Evolutionary conservation across 139 green algal genomes (phyloP).

Genomic region (Haematococcus sp.): DNA sequence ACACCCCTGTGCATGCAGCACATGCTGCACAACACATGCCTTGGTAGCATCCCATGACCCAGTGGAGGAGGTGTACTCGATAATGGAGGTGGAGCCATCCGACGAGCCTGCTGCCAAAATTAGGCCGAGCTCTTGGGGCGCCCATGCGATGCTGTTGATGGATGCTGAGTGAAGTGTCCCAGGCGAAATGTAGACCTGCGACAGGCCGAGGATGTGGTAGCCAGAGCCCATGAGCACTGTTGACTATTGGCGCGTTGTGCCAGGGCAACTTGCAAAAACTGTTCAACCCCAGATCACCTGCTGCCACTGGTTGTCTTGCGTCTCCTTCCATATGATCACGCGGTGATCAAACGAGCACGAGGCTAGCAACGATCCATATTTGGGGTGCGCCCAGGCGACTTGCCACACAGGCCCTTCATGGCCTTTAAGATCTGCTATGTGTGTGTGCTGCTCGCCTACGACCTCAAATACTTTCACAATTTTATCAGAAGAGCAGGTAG

Average conservation of each 20-base stretch:
- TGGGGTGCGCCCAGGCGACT: conserved; percentile 91
- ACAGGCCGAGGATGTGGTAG: background rate
- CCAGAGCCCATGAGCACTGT: too few relatives aligned
- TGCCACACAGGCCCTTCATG: conserved; percentile 94
- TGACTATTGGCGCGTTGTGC: too few relatives aligned
- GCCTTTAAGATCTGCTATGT: conserved; percentile 76
- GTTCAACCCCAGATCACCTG: conserved; percentile 39
- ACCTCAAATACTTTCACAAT: conserved; percentile 89
- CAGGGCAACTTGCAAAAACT: too few relatives aligned
- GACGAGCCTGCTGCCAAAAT: conserved; percentile 85
- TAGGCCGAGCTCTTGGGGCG: conserved; percentile 90
- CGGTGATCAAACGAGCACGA: conserved; percentile 90
- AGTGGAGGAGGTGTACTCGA: conserved; percentile 42
- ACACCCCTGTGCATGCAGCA: background rate
- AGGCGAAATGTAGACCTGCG: conserved; percentile 56
- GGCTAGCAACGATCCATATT: conserved; percentile 90
- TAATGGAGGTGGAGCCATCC: conserved; percentile 85
- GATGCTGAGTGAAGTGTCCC: conserved; percentile 63
- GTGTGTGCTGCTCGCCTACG: conserved; percentile 48
- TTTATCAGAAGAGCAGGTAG: conserved; percentile 90
- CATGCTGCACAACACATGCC: conserved; percentile 23
- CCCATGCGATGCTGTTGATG: conserved; percentile 93
- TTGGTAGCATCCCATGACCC: conserved; percentile 62
- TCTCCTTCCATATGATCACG: conserved; percentile 94
- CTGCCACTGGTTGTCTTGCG: conserved; percentile 65